Evolutionary conservation across 2,329 filamentous ascomycete genomes (phyloP), one percentile per base, ranked within the genome.

Genomic region (Seiridium unicorne): DNA sequence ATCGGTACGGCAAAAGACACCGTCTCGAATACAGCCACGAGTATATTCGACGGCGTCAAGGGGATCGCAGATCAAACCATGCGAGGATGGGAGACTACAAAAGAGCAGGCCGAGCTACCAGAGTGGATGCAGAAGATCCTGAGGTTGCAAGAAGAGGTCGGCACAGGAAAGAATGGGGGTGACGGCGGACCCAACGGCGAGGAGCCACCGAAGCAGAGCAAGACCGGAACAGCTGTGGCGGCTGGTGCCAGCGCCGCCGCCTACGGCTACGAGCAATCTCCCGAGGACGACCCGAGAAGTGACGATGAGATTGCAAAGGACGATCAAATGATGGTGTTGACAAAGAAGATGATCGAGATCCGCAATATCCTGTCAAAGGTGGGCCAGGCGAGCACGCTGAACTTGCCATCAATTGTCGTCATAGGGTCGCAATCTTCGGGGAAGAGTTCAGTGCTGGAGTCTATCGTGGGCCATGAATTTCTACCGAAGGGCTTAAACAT

Each of bases 281-380:
- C 81, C 44, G 86, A 90, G 42, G 86, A 94, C 42, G 86, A 89
- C 64, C 75, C 81, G 4, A 81, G 87, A 59, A 79, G 81, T 7
- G 81, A 78, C 26, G 86, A 89, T 59, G 87, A 90, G 70, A 82
- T 84, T 54, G 91, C 92, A 18, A 87, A 88, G 69, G 95, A 99
- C 69, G 95, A 99, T 73, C 95, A 99, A 76, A 99, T 99, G 94
- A 99, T 99, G 95, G 83, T 97, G 66, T 81, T 99, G 70, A 99
- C 96, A 2, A 94, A 95, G 79, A 98, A 98, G 79, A 99, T 99
- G 95, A 99, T 99, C 70, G 95, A 99, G 79, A 98, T 99, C 60
- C 84, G 96, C 66, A 93, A 89, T 66, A 92, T 99, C 60, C 82
- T 99, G 32, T 91, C 96, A 70, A 92, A 89, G 34, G 91, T 99